Evolutionary conservation across 2,329 filamentous ascomycete species (phyloP), one percentile per base, ranked within the genome.

Genomic region (Xylaria hypoxylon): DNA sequence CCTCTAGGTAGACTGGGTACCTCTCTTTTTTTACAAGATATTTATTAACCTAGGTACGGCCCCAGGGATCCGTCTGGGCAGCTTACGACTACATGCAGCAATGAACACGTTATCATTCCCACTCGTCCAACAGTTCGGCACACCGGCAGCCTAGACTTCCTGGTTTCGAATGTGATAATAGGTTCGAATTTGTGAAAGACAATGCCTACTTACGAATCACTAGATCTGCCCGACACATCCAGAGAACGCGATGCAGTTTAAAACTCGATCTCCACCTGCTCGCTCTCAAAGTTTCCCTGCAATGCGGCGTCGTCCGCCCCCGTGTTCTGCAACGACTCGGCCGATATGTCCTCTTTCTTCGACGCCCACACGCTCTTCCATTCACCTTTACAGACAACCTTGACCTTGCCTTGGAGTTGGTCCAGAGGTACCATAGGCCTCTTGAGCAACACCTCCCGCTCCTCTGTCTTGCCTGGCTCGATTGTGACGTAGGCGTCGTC

Each of bases 401-500:
- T 77, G 6, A 76, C 75, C 62, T 72, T 79, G 63, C 74, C 71
- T 51, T 35, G 68, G 60, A 82, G 73, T 60, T 73, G 71, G 13
- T 78, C 77, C 33, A 78, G 62, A 1, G 79, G 76, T 15, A 82
- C 75, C 2, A 79, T 68, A 2, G 77, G 75, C 24, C 77, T 79
- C 38, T 74, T 76, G n/a, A 84, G 72, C 22, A 78, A 72, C 10
- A 82, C 64, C 52, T 80, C 77, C 31, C 77, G 75, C 64, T 75
- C 73, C 19, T 69, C 70, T 31, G 74, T 79, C 67, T 77, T 74
- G 1, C 81, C 80, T 6, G 81, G 74, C 28, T 70, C 76, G 42
- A 84, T 76, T 35, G 79, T 79, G 66, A 83, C 69, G 33, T 82
- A 74, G 2, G 75, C 75, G 2, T 82, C 80, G 13, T 70, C 72